Conservation (phyloP, 139 green algal species). For the Chlorella sorokiniana region DNA sequence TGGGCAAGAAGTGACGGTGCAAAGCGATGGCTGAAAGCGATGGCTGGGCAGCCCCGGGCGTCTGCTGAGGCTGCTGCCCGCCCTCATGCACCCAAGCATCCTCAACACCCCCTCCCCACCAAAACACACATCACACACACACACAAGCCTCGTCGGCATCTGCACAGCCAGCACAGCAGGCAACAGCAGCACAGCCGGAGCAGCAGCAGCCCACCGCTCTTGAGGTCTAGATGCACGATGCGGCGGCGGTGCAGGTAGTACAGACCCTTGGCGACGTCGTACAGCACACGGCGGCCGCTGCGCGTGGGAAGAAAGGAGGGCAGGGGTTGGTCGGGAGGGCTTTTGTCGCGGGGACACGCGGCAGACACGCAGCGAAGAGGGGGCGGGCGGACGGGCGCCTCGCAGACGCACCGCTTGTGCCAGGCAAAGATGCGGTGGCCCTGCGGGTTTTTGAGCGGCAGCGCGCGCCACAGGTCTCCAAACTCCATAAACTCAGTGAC, state of each 20-base stretch:
- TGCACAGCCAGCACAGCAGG: too few species aligned
- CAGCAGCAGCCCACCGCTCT: conserved; percentile 38
- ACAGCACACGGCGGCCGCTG: conserved; percentile 39
- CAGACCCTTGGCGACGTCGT: conserved; percentile 50
- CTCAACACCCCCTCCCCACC: too few species aligned
- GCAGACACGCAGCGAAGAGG: background rate
- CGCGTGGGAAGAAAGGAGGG: background rate
- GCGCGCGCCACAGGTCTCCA: conserved; percentile 51
- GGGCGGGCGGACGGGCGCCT: background rate
- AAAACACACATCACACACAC: too few species aligned
- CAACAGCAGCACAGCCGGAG: too few species aligned
- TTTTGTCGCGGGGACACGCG: too few species aligned
- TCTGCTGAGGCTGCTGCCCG: background rate
- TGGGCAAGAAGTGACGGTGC: background rate
- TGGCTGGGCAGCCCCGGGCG: background rate
- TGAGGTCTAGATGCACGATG: conserved; percentile 56
- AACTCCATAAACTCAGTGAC: conserved; percentile 55
- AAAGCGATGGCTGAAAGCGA: background rate
- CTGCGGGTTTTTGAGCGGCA: conserved; percentile 30
- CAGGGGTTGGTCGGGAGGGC: background rate
- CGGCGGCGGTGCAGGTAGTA: conserved; percentile 42
- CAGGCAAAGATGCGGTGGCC: conserved; percentile 43
- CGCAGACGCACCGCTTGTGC: conserved; percentile 30
- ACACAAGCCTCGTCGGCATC: too few species aligned
- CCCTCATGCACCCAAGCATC: too few species aligned